Evolutionary conservation across 768 basidiomycete species (phyloP).

Genomic region (Agaricus subrufescens): DNA sequence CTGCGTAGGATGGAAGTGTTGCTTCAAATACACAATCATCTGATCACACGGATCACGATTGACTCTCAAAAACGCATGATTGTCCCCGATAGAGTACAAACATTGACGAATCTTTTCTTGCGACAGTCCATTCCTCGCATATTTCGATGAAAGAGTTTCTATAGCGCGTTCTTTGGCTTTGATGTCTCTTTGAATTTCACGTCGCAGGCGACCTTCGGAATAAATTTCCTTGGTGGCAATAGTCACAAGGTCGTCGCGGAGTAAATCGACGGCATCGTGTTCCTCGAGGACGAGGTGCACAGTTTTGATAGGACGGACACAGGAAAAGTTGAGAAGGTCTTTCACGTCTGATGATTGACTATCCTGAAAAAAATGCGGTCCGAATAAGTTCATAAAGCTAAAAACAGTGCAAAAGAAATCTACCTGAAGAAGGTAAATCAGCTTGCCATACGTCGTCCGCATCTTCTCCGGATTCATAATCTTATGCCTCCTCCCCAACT

Average conservation of each 20-base stretch:
- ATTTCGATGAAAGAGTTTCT: slow-evolving; percentile 63
- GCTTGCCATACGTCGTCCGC: slow-evolving; percentile 84
- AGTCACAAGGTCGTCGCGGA: slow-evolving; percentile 72
- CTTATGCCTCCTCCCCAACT: slow-evolving; percentile 80
- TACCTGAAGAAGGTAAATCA: slow-evolving; percentile 81
- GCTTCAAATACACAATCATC: slow-evolving; percentile 74
- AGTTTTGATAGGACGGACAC: slow-evolving; percentile 72
- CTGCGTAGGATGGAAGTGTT: slow-evolving; percentile 72
- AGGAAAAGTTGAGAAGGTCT: slow-evolving; percentile 75
- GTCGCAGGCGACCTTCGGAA: slow-evolving; percentile 62
- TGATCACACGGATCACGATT: slow-evolving; percentile 87
- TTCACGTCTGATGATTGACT: slow-evolving; percentile 81
- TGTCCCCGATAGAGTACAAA: slow-evolving; percentile 85
- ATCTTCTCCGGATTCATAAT: slow-evolving; percentile 94
- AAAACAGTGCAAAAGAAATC: slow-evolving; percentile 12
- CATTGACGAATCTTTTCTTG: slow-evolving; percentile 74
- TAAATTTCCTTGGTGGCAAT: slow-evolving; percentile 81
- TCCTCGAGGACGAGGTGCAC: slow-evolving; percentile 67
- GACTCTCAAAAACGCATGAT: slow-evolving; percentile 80
- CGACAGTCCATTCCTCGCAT: slow-evolving; percentile 50
- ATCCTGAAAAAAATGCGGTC: slow-evolving; percentile 43
- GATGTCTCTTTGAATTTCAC: slow-evolving; percentile 83
- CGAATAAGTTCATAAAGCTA: slow-evolving; percentile 8
- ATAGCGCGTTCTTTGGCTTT: slow-evolving; percentile 82
- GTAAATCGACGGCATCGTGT: slow-evolving; percentile 57